Conservation (phyloP, 2,329 filamentous ascomycete species). For the Talaromyces rugulosus region DNA sequence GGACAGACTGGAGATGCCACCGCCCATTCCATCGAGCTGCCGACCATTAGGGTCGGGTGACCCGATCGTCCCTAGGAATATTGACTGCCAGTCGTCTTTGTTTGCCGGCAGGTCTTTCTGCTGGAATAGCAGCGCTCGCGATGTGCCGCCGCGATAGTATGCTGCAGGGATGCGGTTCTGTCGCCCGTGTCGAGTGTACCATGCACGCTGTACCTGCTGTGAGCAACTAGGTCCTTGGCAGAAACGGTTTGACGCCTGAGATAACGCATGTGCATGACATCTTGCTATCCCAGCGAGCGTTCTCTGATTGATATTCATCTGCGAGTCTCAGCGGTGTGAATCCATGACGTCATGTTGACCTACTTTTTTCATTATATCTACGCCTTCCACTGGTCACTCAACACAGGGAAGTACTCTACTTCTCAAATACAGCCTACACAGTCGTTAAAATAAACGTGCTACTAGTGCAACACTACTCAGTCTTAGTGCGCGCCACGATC, state of each 20-base stretch:
- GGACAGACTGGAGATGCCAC: conserved; percentile 63
- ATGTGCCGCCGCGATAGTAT: conserved; percentile 68
- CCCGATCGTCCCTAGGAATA: conserved; percentile 60
- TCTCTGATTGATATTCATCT: background rate
- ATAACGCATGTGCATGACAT: background rate
- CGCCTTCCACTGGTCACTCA: background rate
- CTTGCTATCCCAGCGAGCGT: background rate
- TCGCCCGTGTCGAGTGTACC: background rate
- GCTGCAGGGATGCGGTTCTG: conserved; percentile 46
- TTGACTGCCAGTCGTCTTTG: conserved; percentile 44
- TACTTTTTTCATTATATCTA: background rate
- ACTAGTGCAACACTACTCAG: background rate
- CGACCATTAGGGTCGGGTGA: conserved; percentile 63
- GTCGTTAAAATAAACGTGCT: background rate
- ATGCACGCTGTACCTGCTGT: background rate
- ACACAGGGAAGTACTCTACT: background rate
- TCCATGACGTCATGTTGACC: background rate
- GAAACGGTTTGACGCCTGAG: no score
- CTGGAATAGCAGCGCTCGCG: conserved; percentile 60
- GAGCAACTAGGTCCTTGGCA: background rate
- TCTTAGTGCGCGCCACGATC: background rate
- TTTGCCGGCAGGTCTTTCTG: conserved; percentile 49
- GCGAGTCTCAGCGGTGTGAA: background rate
- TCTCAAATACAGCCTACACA: background rate
- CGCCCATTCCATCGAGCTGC: conserved; percentile 69